Evolutionary conservation across 2,329 filamentous ascomycete species (phyloP), one percentile per base, ranked within the genome.

Genomic region (Graphilbum sp.): DNA sequence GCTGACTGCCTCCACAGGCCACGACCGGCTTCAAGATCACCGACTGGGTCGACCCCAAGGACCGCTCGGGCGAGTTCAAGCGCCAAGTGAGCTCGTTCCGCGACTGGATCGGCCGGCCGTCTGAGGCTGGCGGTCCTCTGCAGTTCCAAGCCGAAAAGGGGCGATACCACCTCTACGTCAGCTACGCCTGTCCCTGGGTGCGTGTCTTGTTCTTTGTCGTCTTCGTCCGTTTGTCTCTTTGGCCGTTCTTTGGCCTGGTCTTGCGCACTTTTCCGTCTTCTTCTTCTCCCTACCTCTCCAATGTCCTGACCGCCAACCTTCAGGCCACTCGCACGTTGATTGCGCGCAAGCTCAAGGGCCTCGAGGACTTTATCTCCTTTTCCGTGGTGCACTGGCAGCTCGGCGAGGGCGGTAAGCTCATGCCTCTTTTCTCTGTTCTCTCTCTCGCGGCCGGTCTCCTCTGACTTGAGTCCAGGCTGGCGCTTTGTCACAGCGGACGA

Each of bases 321-420:
- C 18, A 63, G 60, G 87, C 88, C 5, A 84, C 85, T 52, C 78
- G 90, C 32, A 79, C 85, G 0, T 66, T 96, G 46, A 94, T 96
- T 48, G 80, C 82, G 3, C 72, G 88, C 41, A 79, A 85, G 55
- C 69, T 98, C 51, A 98, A 96, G 64, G 90, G 88, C 0, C 68
- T 98, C 1, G 82, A 96, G 50, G 79, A 92, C 40, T 69, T 90
- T 46, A 77, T 98, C 47, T 67, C 69, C 17, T 73, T 66, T 47
- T 90, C 84, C 0, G 75, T 73, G n/a, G 87, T 95, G 38, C 87
- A 95, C 60, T 96, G 87, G 88, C 79, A 94, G 50, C 75, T 96
- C 63, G 67, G 58, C 21, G 54, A 75, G 34, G 63, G 66, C 24
- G 74, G 59, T 62, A 47, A n/a, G 51, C 23, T 9, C 32, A 27